Percentiles rank a stretch among this genome's conserved stretches.
phyloP scores from a whole-genome alignment of 306 rosid genomes.

The Arachis stenosperma region DNA sequence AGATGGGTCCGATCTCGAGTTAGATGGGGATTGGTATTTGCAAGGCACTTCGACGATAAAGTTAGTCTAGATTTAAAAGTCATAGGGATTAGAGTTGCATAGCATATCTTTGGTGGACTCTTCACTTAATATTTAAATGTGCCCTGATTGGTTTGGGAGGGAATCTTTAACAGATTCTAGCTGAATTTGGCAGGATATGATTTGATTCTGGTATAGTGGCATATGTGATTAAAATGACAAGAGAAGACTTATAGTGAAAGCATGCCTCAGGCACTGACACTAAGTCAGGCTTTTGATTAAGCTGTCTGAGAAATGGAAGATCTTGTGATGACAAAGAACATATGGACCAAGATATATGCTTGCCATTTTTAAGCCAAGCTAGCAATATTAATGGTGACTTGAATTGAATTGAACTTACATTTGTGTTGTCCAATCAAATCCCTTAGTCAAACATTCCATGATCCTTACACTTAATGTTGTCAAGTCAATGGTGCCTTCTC shows the following conservation, averaged over 20 bases:
- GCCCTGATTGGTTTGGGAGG: no score
- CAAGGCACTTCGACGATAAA: no score
- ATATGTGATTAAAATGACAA: constrained; percentile 5
- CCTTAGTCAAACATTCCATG: constrained; percentile 38
- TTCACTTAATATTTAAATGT: no score
- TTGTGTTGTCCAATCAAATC: constrained; percentile 43
- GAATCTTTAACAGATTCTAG: no score
- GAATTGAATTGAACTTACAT: constrained; percentile 10
- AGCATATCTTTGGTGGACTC: no score
- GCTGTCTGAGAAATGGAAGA: constrained; percentile 26
- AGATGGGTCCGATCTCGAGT: no score
- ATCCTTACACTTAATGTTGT: constrained; percentile 29
- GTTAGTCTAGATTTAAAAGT: no score
- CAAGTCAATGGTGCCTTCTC: constrained; percentile 32
- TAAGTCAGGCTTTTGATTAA: constrained; percentile 17
- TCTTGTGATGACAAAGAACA: constrained; percentile 33
- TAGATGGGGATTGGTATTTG: no score
- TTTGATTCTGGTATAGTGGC: no score
- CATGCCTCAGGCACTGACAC: background rate
- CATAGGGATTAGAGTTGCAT: no score
- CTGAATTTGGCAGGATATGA: no score
- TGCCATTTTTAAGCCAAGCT: constrained; percentile 27
- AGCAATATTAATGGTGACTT: constrained; percentile 36
- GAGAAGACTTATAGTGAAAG: constrained; percentile 27
- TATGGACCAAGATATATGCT: constrained; percentile 39